Evolutionary conservation across 495 filamentous ascomycete genomes (phyloP).

Genomic region (Amorphotheca resinae): DNA sequence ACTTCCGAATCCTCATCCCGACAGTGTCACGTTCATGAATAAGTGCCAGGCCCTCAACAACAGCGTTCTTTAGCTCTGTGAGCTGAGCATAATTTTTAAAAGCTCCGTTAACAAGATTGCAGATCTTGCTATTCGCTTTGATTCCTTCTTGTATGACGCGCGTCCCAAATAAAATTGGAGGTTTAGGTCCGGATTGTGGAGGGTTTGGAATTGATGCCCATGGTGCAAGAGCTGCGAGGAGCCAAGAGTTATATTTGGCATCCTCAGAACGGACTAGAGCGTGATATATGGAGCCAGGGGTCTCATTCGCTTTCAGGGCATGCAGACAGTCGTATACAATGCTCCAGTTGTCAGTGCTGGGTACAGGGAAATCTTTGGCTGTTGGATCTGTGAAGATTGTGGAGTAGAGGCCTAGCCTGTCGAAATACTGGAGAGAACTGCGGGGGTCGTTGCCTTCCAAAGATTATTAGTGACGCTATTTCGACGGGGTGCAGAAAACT

Average conservation of each 20-base stretch:
- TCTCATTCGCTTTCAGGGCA: conserved; percentile 33
- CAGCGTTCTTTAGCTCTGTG: conserved; percentile 39
- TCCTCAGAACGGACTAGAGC: conserved; percentile 45
- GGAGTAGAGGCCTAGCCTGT: conserved; percentile 61
- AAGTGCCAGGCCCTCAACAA: conserved; percentile 24
- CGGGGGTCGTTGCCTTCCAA: conserved; percentile 53
- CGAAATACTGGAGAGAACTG: conserved; percentile 55
- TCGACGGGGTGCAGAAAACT: neutral
- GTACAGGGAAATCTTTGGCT: conserved; percentile 24
- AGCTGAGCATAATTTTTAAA: conserved; percentile 48
- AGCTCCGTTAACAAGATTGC: conserved; percentile 50
- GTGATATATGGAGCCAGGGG: conserved; percentile 34
- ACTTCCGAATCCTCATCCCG: conserved; percentile 67
- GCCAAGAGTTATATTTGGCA: conserved; percentile 60
- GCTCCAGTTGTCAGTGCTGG: conserved; percentile 31
- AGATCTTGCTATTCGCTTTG: conserved; percentile 61
- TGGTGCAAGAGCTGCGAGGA: conserved; percentile 59
- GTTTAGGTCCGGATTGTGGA: conserved; percentile 30
- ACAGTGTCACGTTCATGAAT: conserved; percentile 33
- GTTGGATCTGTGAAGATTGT: conserved; percentile 67
- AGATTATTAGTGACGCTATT: conserved; percentile 6
- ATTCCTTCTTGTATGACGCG: conserved; percentile 63
- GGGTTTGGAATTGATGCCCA: conserved; percentile 49
- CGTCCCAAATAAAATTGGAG: conserved; percentile 38
- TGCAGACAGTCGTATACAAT: conserved; percentile 39